phyloP scores from a whole-genome alignment of 768 basidiomycete species.

The Dentipellis fragilis region DNA sequence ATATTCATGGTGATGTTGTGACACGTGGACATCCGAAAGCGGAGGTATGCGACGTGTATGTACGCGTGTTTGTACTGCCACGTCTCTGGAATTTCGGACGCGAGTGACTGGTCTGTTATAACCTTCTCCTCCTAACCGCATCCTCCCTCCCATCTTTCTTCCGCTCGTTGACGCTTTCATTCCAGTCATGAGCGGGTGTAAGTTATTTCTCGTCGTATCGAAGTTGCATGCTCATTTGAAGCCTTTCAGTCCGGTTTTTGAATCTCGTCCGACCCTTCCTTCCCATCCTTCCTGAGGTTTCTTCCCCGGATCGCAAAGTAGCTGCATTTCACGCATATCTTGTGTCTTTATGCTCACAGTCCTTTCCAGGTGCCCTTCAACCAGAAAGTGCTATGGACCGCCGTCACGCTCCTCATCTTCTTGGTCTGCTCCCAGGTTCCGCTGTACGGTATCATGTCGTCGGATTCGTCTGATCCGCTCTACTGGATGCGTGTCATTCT shows the following conservation, averaged over 20 bases:
- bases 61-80: slow-evolving; percentile 13
- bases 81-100: slow-evolving; percentile 5
- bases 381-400: slow-evolving; percentile 98
- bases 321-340: slow-evolving; percentile 11
- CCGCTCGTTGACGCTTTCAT: slow-evolving; percentile 16
- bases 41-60: neutral
- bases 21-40: too few species aligned
- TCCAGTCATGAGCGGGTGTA: slow-evolving; percentile 72
- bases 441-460: slow-evolving; percentile 98
- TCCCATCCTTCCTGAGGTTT: slow-evolving; percentile 93
- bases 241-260: slow-evolving; percentile 75
- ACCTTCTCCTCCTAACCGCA: neutral
- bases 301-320: slow-evolving; percentile 96
- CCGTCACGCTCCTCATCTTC: slow-evolving; percentile 98
- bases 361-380: slow-evolving; percentile 81
- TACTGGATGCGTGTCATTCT: slow-evolving; percentile 99
- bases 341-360: slow-evolving; percentile 2
- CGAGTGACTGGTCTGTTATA: neutral
- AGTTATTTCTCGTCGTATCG: slow-evolving; percentile 21
- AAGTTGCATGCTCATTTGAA: neutral
- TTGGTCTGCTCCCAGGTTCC: slow-evolving; percentile 99
- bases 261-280: slow-evolving; percentile 98
- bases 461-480: slow-evolving; percentile 96
- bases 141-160: slow-evolving; percentile 7
- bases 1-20: too few species aligned